Evolutionary conservation across 2,329 filamentous ascomycete genomes (phyloP), one percentile per base, ranked within the genome.

Genomic region (Fusarium virguliforme): DNA sequence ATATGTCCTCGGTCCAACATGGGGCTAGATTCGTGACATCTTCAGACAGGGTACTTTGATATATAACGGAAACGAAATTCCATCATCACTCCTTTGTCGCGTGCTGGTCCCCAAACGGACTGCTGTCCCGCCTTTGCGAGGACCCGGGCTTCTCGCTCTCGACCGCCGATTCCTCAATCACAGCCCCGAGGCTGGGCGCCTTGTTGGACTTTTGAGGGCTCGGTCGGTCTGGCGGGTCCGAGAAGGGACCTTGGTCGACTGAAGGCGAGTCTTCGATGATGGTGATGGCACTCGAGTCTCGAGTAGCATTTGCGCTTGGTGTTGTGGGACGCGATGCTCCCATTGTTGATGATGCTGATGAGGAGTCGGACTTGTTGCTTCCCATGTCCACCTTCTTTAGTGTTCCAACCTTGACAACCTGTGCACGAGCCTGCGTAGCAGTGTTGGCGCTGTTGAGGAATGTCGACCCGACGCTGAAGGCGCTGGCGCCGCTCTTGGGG

Each of bases 401-500:
- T 10, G 81, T 86, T 43, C 85, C 85, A 22, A 91, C 87, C 65
- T 88, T 87, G 53, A 91, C 85, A 37, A 91, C 85, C 74, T 90
- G 88, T 24, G 89, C 88, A 55, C 85, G 85, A 28, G 86, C 85
- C 24, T 87, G 85, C 26, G 84, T 87, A 13, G 87, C 88, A 2
- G 88, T 90, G 74, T 83, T 89, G 70, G 88, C 88, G 68, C 86
- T 90, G 82, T 90, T 92, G 72, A 92, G 82, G 79, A 91, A 91
- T 1, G 90, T 91, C 22, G 90, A 90, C 18, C 90, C 90, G 62
- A 92, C 88, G 75, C 89, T 91, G 77, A 92, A 92, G 37, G 88
- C 86, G 79, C 86, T 88, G 60, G 82, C 85, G 6, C 83, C 84
- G 74, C 88, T 90, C 72, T 85, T 85, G 24, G 85, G 89, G 64